A percentile compares a stretch with the other conserved stretches of the same genome.
phyloP scores from a whole-genome alignment of 1,139 yeast genomes.

The Meyerozyma elateridarum region DNA sequence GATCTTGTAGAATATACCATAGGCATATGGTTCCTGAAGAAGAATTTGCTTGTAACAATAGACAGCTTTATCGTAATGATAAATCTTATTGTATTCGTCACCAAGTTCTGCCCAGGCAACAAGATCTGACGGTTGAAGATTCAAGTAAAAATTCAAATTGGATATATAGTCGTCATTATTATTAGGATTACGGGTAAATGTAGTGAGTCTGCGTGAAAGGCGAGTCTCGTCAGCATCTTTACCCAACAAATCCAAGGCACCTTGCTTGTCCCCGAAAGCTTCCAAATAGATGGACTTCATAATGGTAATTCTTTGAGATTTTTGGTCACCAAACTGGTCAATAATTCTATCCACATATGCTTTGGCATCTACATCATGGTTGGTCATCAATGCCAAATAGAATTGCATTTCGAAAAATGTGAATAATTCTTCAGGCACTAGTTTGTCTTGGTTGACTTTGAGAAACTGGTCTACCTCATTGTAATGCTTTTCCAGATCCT shows the following conservation, averaged over 20 bases:
- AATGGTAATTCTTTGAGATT: slow-evolving; percentile 53
- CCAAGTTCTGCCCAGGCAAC: slow-evolving; percentile 77
- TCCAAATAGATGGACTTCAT: slow-evolving; percentile 56
- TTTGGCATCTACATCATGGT: slow-evolving; percentile 69
- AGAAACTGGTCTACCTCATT: slow-evolving; percentile 24
- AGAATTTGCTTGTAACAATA: slow-evolving; percentile 67
- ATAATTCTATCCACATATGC: slow-evolving; percentile 54
- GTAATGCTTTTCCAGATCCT: slow-evolving; percentile 16
- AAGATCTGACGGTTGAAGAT: slow-evolving; percentile 64
- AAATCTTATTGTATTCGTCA: slow-evolving; percentile 52
- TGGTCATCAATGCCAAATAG: slow-evolving; percentile 58
- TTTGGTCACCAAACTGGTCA: slow-evolving; percentile 54
- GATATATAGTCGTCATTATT: slow-evolving; percentile 37
- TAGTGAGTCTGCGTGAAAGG: slow-evolving; percentile 32
- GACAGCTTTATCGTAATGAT: slow-evolving; percentile 64
- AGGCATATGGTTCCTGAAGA: slow-evolving; percentile 65
- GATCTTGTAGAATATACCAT: slow-evolving; percentile 59
- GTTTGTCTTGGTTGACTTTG: slow-evolving; percentile 20
- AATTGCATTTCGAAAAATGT: slow-evolving; percentile 68
- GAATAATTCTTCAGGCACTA: slow-evolving; percentile 49
- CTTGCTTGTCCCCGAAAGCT: slow-evolving; percentile 39
- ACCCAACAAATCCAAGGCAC: slow-evolving; percentile 35
- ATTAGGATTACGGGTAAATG: slow-evolving; percentile 23
- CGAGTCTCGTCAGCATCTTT: slow-evolving; percentile 31
- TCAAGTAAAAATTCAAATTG: slow-evolving; percentile 46